Base-by-base conservation (phyloP, 2,329 filamentous ascomycete species). In the Colletotrichum sansevieriae region DNA sequence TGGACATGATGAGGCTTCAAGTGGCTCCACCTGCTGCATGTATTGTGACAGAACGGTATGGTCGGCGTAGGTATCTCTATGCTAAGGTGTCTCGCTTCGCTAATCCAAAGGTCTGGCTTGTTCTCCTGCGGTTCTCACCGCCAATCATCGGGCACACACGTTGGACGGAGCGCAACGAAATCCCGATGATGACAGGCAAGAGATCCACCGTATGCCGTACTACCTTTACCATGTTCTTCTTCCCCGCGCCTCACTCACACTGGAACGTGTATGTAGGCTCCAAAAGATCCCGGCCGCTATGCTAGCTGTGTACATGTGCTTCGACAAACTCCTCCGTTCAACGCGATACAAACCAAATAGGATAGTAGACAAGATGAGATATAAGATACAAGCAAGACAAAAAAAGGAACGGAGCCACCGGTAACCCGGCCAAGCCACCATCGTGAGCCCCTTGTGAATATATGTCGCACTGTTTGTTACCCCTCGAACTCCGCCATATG, bases 401-500 rank as follows among this genome's bases (percentile, higher is more conserved):
- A 12, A 25, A 56, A 29, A 9, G 29, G 4, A 29, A 29, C 29
- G 29, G 29, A 29, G 29, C 29, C 29, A 29, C 29, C 6, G n/a
- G 51, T 7, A 15, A n/a, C 43, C 15, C 10, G n/a, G n/a, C 15
- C 25, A 41, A 68, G 56, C 37, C 56, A 46, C 49, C n/a, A 18
- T 39, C 37, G 39, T 20, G 37, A 20, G 33, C 63, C 59, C 43
- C 35, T 59, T 33, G 35, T 51, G 52, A 70, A 68, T 68, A 49
- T 43, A 68, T 58, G 52, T 63, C 57, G 58, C 58, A 70, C 62
- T 65, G 41, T 59, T 62, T 65, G 41, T 59, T 62, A 58, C 35
- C 59, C 67, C 51, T 13, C 52, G 25, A 70, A 70, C 67, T 70
- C 67, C 67, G 57, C 63, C 57, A 43, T 58, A 70, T 70, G 67